Evolutionary conservation across 768 basidiomycete genomes (phyloP).

Genomic region (Sarcodon sp.): DNA sequence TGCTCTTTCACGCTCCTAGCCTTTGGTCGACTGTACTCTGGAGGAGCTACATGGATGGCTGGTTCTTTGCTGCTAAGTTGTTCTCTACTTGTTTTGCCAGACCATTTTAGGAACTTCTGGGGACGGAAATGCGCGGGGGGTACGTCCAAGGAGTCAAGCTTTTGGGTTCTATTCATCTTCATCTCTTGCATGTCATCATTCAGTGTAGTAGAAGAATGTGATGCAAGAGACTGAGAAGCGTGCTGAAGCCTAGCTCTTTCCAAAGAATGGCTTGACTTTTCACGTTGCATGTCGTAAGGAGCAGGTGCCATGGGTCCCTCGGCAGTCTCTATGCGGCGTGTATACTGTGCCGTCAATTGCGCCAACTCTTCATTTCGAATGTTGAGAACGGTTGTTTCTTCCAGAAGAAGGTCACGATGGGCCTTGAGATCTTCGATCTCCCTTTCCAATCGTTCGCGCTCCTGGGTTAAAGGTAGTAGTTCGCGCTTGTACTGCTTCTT

Average conservation of each 20-base stretch:
- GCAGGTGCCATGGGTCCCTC: constrained; percentile 1
- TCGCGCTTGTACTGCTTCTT: constrained; percentile 83
- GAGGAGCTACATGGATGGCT: constrained; percentile 4
- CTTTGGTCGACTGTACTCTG: constrained; percentile 12
- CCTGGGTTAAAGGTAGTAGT: constrained; percentile 68
- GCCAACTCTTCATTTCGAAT: constrained; percentile 88
- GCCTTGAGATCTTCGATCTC: constrained; percentile 84
- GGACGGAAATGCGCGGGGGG: constrained; percentile 37
- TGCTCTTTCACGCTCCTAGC: constrained; percentile 36
- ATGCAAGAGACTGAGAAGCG: not conserved
- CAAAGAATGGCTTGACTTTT: not conserved
- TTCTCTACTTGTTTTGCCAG: constrained; percentile 39
- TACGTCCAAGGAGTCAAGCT: constrained; percentile 22
- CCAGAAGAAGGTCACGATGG: constrained; percentile 74
- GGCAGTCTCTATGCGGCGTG: constrained; percentile 55
- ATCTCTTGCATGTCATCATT: constrained; percentile 32
- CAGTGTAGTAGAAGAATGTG: not conserved
- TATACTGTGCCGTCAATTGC: constrained; percentile 74
- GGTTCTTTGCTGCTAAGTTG: constrained; percentile 10
- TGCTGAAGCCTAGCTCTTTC: not conserved
- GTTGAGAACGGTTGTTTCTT: constrained; percentile 86
- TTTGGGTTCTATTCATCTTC: constrained; percentile 25
- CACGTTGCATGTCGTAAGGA: not conserved
- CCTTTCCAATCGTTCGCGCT: constrained; percentile 65
- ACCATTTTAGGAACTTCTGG: constrained; percentile 60